Evolutionary conservation across 305 asterid genomes (phyloP).

Genomic region (Solanum chacoense): DNA sequence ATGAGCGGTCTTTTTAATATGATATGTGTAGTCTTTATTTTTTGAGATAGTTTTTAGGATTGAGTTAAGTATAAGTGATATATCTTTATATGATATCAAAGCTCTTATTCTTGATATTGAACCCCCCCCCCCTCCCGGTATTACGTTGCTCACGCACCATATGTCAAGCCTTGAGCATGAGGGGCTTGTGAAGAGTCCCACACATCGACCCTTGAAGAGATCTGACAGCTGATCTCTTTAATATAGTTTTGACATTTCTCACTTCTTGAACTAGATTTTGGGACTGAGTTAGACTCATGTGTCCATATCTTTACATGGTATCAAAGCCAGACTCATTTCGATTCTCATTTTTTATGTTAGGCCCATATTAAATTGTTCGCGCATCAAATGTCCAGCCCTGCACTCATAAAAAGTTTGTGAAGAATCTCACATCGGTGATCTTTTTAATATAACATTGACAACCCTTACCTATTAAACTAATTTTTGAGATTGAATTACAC

Average conservation of each 20-base stretch:
- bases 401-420: background rate
- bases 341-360: background rate
- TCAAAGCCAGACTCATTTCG: background rate
- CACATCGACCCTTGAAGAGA: background rate
- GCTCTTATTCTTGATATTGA: too few species aligned
- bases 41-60: fast-evolving
- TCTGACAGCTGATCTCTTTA: background rate
- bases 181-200: background rate
- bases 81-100: background rate
- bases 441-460: background rate
- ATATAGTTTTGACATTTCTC: background rate
- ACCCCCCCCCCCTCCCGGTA: background rate
- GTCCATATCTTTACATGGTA: background rate
- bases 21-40: background rate
- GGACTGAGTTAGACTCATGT: background rate
- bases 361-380: background rate
- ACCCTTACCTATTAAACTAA: background rate
- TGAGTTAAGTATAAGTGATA: background rate
- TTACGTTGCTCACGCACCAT: background rate
- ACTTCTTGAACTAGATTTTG: background rate
- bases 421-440: background rate
- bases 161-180: background rate
- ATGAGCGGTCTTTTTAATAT: background rate
- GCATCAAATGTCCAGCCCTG: background rate
- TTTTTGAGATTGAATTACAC: background rate